These are phyloP conservation scores for Prunus armeniaca DNA, from an alignment of 306 rosid species.

Conservation along the genomic window DNA sequence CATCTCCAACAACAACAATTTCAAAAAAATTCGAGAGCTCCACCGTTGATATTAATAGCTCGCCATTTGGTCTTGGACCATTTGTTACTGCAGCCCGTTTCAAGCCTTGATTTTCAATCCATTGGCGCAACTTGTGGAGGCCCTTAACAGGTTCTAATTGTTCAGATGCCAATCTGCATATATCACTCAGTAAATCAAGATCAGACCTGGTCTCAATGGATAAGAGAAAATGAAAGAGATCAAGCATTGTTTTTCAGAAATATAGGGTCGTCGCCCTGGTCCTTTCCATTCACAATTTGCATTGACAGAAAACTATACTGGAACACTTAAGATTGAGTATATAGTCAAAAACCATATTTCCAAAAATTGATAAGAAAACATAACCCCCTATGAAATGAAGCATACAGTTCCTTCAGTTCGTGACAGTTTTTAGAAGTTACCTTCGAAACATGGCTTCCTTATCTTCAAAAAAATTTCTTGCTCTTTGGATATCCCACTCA, in stretches of 20 bases:
- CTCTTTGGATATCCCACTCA: constrained; percentile 37
- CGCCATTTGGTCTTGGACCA: constrained; percentile 38
- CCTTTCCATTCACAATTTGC: too few relatives aligned
- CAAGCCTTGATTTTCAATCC: constrained; percentile 39
- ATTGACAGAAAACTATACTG: too few relatives aligned
- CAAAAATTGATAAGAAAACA: not conserved
- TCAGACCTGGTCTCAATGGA: not conserved
- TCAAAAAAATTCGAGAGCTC: constrained; percentile 38
- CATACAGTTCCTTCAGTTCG: not conserved
- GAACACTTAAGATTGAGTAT: too few relatives aligned
- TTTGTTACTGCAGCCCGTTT: constrained; percentile 46
- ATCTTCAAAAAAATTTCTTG: constrained; percentile 30
- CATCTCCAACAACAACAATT: constrained; percentile 32
- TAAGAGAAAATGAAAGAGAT: not conserved
- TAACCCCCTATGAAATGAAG: not conserved
- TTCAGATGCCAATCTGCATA: constrained; percentile 35
- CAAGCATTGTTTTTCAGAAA: too few relatives aligned
- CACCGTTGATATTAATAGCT: constrained; percentile 32
- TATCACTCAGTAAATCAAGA: not conserved
- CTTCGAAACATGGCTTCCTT: constrained; percentile 41
- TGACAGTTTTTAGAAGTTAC: constrained; percentile 8
- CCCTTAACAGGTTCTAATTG: constrained; percentile 34
- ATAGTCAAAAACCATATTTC: not conserved
- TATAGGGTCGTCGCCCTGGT: not conserved
- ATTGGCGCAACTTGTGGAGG: constrained; percentile 25